Base-by-base conservation (phyloP, 176 grass and related monocot species). In the Eleusine coracana region DNA sequence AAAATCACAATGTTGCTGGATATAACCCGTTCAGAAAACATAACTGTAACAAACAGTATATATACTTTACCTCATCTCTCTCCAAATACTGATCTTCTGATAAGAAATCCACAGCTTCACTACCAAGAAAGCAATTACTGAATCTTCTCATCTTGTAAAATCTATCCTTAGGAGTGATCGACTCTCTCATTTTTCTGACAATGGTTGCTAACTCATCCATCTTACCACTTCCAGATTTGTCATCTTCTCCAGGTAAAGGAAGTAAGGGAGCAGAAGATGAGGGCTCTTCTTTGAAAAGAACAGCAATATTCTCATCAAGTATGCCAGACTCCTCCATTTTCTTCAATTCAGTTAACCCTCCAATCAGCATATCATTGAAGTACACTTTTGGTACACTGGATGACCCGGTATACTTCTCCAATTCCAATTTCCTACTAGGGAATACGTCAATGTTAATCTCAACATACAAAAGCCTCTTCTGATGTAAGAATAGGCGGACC, bases 141-240 rank as follows among this genome's bases (percentile, higher is more conserved):
- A 98, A 98, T 77, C 86, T 93, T 91, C 95, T 89, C 95, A 98
- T 98, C 85, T 98, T 98, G 71, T 95, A 98, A 71, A 94, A 98
- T 78, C 95, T 92, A 80, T 98, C 95, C 83, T 93, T 98, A 23
- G 59, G 86, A 73, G 78, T 84, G 38, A 98, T 78, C 1, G 86
- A 85, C 62, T 95, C 95, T 95, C 88, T 94, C 95, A 98, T 95
- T 82, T 93, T 98, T 88, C 84, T 95, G 61, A 93, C 95, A 69
- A 93, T 86, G 56, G 82, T 67, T 82, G 92, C 95, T 73, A 98
- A 68, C 82, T 98, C 95, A 89, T 98, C 95, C 73, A 98, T 88
- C 70, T 91, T 95, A 68, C 95, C 92, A 65, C 90, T 91, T 75
- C 82, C 88, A 80, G 95, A 98, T 75, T 89, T 90, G 39, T 98